phyloP scores from a whole-genome alignment of 1,139 yeast species.

The Zygoascus meyerae region DNA sequence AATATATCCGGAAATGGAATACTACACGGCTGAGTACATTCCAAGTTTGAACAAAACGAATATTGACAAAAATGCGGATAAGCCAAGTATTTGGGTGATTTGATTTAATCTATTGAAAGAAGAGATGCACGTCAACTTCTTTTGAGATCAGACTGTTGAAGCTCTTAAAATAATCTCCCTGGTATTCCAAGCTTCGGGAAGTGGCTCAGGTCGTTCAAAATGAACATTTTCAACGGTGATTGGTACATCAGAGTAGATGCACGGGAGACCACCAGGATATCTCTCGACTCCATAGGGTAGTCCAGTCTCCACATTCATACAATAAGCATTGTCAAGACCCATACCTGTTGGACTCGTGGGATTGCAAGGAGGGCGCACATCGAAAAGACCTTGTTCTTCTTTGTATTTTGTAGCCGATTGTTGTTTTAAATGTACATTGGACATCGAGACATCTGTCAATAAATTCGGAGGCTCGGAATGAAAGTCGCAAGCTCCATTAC shows the following conservation, averaged over 20 bases:
- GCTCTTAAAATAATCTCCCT: neutral
- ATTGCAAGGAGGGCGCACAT: constrained; percentile 14
- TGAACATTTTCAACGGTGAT: neutral
- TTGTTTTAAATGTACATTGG: constrained; percentile 6
- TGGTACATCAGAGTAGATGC: neutral
- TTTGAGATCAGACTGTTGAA: too few relatives aligned
- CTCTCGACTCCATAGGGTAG: constrained; percentile 6
- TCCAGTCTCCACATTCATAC: neutral
- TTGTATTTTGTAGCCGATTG: neutral
- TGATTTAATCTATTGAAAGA: too few relatives aligned
- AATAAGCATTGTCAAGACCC: constrained; percentile 13
- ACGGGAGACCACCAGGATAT: constrained; percentile 5
- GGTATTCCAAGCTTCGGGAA: constrained; percentile 6
- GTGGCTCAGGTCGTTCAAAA: constrained; percentile 4
- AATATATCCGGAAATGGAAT: too few relatives aligned
- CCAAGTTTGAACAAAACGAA: too few relatives aligned
- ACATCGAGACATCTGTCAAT: neutral
- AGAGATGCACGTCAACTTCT: too few relatives aligned
- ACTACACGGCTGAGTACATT: too few relatives aligned
- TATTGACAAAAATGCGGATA: too few relatives aligned
- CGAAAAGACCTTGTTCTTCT: constrained; percentile 10
- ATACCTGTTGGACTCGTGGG: constrained; percentile 10
- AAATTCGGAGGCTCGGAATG: constrained; percentile 2
- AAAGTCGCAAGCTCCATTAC: constrained; percentile 12
- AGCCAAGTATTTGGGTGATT: too few relatives aligned